A percentile compares a stretch with the other conserved stretches of the same genome.
Evolutionary conservation across 257 asterid species (phyloP).

Genomic region (Thymus quinquecostatus): DNA sequence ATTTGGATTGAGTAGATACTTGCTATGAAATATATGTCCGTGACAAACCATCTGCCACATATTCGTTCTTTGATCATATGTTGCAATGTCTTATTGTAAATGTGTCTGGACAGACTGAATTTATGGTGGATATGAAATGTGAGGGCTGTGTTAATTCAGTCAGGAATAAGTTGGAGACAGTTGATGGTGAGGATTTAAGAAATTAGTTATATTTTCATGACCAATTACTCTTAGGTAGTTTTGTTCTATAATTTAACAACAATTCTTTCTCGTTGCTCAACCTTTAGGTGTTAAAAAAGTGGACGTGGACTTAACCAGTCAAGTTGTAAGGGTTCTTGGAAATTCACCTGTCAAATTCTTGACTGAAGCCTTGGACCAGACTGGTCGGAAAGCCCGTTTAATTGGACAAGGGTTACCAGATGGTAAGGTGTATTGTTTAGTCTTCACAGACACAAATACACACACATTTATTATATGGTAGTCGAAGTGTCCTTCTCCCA

Average conservation of each 20-base stretch:
- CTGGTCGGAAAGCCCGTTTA: constrained; percentile 86
- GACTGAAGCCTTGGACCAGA: constrained; percentile 91
- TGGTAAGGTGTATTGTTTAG: constrained; percentile 43
- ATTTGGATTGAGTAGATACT: neutral
- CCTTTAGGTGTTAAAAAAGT: constrained; percentile 79
- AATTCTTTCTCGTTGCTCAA: constrained; percentile 5
- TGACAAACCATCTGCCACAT: neutral
- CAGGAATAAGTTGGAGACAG: constrained; percentile 68
- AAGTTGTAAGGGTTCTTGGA: constrained; percentile 89
- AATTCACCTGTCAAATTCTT: constrained; percentile 74
- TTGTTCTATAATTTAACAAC: neutral
- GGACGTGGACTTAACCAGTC: constrained; percentile 80
- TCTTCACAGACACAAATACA: neutral
- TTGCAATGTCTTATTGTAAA: constrained; percentile 27
- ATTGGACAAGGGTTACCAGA: constrained; percentile 95
- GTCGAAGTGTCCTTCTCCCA: neutral
- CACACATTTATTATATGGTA: neutral
- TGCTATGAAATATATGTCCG: neutral
- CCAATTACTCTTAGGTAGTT: constrained; percentile 4
- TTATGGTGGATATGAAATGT: constrained; percentile 92
- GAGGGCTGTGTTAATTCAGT: constrained; percentile 89
- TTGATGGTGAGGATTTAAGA: constrained; percentile 64
- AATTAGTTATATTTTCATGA: neutral
- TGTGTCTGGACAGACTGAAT: constrained; percentile 70
- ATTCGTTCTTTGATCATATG: neutral